Percentiles rank a stretch among this genome's conserved stretches.
Evolutionary conservation across 768 basidiomycete species (phyloP).

Genomic region (Mycena polygramma): DNA sequence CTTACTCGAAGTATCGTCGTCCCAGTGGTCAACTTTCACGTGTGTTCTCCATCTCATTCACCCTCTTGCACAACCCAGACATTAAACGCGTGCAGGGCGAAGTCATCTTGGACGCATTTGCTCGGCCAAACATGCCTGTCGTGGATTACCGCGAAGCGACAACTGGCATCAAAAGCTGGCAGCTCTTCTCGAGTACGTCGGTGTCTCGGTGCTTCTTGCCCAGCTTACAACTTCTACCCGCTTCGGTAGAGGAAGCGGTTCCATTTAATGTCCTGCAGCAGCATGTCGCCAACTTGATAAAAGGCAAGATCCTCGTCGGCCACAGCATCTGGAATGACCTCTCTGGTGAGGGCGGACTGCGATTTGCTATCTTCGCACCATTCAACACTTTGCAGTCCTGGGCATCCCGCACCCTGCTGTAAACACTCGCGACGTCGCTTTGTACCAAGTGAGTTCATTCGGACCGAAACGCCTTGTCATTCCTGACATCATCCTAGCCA

Average conservation of each 20-base stretch:
- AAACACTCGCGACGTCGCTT: slow-evolving; percentile 82
- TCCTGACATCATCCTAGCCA: slow-evolving; percentile 56
- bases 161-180: slow-evolving; percentile 61
- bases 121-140: slow-evolving; percentile 64
- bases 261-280: slow-evolving; percentile 76
- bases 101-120: slow-evolving; percentile 58
- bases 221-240: slow-evolving; percentile 26
- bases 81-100: slow-evolving; percentile 45
- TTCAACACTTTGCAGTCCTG: slow-evolving; percentile 62
- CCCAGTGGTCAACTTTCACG: slow-evolving; percentile 36
- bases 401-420: slow-evolving; percentile 86
- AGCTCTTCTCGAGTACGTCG: slow-evolving; percentile 56
- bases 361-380: slow-evolving; percentile 20
- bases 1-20: not conserved
- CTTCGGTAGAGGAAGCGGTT: slow-evolving; percentile 60
- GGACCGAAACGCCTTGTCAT: slow-evolving; percentile 1
- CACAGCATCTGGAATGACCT: slow-evolving; percentile 87
- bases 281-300: slow-evolving; percentile 72
- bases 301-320: slow-evolving; percentile 80
- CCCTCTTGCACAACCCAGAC: not conserved
- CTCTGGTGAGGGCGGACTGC: slow-evolving; percentile 63
- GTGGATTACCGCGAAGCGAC: slow-evolving; percentile 63
- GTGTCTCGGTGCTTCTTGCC: slow-evolving; percentile 2
- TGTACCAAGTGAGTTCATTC: slow-evolving; percentile 66
- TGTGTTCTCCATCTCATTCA: not conserved